Percentiles rank a stretch among this genome's conserved stretches.
Evolutionary conservation across 352 stramenopile genomes (phyloP).

Genomic region (Pythium utonaiense): DNA sequence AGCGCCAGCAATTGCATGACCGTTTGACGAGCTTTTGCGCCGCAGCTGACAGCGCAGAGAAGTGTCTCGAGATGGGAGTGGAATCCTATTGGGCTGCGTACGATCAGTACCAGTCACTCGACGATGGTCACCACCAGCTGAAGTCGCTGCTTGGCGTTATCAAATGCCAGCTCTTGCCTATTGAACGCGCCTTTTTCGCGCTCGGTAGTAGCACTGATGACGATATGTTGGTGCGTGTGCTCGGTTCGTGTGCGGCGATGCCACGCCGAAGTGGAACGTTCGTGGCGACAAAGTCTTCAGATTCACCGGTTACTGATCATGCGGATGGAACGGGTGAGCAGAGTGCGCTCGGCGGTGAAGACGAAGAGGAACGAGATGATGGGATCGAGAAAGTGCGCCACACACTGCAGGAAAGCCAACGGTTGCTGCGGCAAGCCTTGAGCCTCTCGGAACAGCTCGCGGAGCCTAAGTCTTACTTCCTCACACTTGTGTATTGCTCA

Average conservation of each 20-base stretch:
- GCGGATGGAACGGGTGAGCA: background rate
- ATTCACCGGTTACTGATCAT: background rate
- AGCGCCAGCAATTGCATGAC: slow-evolving; percentile 49
- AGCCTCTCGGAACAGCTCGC: slow-evolving; percentile 65
- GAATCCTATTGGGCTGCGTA: slow-evolving; percentile 63
- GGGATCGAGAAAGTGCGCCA: slow-evolving; percentile 62
- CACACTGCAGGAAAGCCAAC: slow-evolving; percentile 57
- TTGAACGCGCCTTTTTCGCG: slow-evolving; percentile 67
- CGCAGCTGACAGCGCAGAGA: slow-evolving; percentile 40
- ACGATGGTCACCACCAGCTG: slow-evolving; percentile 69
- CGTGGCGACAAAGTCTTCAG: background rate
- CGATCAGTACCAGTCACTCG: slow-evolving; percentile 65
- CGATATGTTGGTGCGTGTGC: slow-evolving; percentile 40
- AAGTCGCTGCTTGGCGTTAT: slow-evolving; percentile 75
- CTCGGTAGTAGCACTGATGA: slow-evolving; percentile 67
- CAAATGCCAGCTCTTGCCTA: slow-evolving; percentile 56
- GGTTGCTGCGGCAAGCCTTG: slow-evolving; percentile 60
- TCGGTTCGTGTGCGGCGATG: slow-evolving; percentile 17
- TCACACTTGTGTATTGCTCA: slow-evolving; percentile 53
- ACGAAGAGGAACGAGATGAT: slow-evolving; percentile 22
- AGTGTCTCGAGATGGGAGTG: slow-evolving; percentile 45
- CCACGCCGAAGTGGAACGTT: slow-evolving; percentile 16
- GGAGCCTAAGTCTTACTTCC: slow-evolving; percentile 51
- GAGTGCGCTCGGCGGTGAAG: slow-evolving; percentile 3
- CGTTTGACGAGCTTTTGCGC: slow-evolving; percentile 51